These are phyloP conservation scores for Scedosporium apiospermum DNA, from an alignment of 2,329 filamentous ascomycete species.

Conservation along the genomic window DNA sequence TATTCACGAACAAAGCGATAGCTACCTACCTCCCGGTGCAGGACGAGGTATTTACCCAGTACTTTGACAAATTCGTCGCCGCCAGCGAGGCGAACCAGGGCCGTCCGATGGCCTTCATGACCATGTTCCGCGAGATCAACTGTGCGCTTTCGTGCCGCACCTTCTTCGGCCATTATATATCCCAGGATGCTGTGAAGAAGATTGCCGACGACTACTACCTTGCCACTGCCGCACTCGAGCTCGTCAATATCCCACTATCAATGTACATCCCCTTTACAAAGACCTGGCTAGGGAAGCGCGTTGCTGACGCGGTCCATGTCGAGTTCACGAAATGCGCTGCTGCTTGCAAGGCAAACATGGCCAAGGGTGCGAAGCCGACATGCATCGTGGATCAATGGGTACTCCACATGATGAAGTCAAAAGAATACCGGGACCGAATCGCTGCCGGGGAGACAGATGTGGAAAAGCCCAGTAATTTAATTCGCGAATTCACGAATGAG, in stretches of 20 bases:
- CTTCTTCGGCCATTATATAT: constrained; percentile 73
- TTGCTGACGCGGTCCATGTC: constrained; percentile 58
- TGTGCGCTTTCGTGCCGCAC: constrained; percentile 70
- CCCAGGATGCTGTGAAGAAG: constrained; percentile 59
- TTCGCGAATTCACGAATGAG: constrained; percentile 38
- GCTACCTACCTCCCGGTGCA: constrained; percentile 63
- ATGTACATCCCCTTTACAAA: constrained; percentile 70
- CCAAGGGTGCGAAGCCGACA: constrained; percentile 54
- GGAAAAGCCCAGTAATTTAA: constrained; percentile 35
- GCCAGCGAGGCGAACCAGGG: constrained; percentile 43
- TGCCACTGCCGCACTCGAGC: constrained; percentile 67
- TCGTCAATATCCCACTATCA: constrained; percentile 63
- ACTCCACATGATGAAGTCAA: constrained; percentile 61
- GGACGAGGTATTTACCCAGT: constrained; percentile 61
- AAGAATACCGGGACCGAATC: constrained; percentile 53
- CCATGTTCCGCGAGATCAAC: constrained; percentile 66
- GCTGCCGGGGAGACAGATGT: constrained; percentile 40
- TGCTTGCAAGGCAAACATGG: constrained; percentile 63
- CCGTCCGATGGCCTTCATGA: constrained; percentile 59
- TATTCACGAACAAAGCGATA: constrained; percentile 67
- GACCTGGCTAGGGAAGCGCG: constrained; percentile 68
- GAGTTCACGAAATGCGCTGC: constrained; percentile 65
- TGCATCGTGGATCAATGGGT: constrained; percentile 77
- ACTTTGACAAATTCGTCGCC: constrained; percentile 59
- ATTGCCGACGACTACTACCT: constrained; percentile 73